Percentiles rank a stretch among this genome's conserved stretches.
These are phyloP conservation scores for Russula vinacea DNA, from an alignment of 768 basidiomycete species.

Conservation along the genomic window DNA sequence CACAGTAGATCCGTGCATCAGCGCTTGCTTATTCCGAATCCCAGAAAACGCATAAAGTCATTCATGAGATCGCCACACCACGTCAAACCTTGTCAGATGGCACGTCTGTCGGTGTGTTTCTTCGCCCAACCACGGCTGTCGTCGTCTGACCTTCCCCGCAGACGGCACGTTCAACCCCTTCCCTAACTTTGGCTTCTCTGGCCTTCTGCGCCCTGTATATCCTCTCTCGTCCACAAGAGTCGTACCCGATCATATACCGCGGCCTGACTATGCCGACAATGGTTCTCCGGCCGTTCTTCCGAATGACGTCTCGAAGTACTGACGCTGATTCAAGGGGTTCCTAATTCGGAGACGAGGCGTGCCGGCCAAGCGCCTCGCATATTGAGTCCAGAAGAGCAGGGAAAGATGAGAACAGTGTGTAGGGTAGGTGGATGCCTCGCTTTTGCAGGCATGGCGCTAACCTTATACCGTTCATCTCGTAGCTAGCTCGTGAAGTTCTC, in stretches of 20 bases:
- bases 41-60: constrained; percentile 78
- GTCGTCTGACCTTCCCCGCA: constrained; percentile 34
- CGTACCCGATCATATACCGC: constrained; percentile 79
- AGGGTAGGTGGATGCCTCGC: constrained; percentile 48
- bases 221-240: constrained; percentile 76
- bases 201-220: constrained; percentile 75
- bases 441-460: constrained; percentile 1
- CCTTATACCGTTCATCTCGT: constrained; percentile 14
- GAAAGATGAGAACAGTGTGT: constrained; percentile 86
- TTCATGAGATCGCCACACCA: constrained; percentile 60
- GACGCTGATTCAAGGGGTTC: constrained; percentile 47
- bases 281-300: constrained; percentile 41
- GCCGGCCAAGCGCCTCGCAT: constrained; percentile 62
- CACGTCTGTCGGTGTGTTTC: constrained; percentile 31
- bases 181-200: constrained; percentile 73
- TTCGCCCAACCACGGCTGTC: neutral
- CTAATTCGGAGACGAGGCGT: constrained; percentile 54
- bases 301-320: constrained; percentile 14
- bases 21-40: constrained; percentile 3
- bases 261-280: constrained; percentile 84
- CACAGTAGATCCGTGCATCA: constrained; percentile 33
- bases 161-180: constrained; percentile 82
- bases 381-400: constrained; percentile 70
- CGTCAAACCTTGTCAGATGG: constrained; percentile 33
- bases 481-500: constrained; percentile 91